Evolutionary conservation across 306 rosid genomes (phyloP), one percentile per base, ranked within the genome.

Genomic region (Inga oerstediana): DNA sequence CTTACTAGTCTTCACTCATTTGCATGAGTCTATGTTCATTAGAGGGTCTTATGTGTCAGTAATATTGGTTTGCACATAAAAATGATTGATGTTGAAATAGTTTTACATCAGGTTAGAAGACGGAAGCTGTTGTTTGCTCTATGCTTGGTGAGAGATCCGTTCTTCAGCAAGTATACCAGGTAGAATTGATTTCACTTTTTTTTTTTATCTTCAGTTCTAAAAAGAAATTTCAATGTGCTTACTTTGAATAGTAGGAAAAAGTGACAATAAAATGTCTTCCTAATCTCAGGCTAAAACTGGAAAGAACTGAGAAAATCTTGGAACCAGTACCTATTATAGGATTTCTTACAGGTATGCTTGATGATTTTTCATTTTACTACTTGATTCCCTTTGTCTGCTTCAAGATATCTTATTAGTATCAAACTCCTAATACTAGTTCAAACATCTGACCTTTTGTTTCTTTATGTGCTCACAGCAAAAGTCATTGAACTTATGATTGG

Each of bases 91-190:
- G 68, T 85, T 75, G 76, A 84, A 56, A 65, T 82, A 43, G 69
- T 80, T 75, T 65, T 83, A 68, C 74, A 88, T 65, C 92, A 96
- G 99, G 86, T 88, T 84, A 92, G 84, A 80, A 90, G 91, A 70
- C 87, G 98, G 70, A 97, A 89, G 95, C 74, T 97, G 83, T 67
- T 91, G 32, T 92, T 91, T 92, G 92, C 84, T 51, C 94, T 97
- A 83, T 97, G 94, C 91, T 86, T 97, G 78, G 88, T 97, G 99
- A 91, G 98, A 88, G 98, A 97, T 87, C 99, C 99, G 24, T 94
- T 97, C 88, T 97, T 97, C 83, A 89, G 80, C 95, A 90, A 90
- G 88, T 90, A 88, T 84, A 94, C 93, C 46, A 91, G 99, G 99
- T 93, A 83, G 8, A 19, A 19, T 68, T 72, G 65, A 22, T 64